These are phyloP conservation scores for Syzygium aromaticum DNA, from an alignment of 345 rosid species.

Conservation along the genomic window DNA sequence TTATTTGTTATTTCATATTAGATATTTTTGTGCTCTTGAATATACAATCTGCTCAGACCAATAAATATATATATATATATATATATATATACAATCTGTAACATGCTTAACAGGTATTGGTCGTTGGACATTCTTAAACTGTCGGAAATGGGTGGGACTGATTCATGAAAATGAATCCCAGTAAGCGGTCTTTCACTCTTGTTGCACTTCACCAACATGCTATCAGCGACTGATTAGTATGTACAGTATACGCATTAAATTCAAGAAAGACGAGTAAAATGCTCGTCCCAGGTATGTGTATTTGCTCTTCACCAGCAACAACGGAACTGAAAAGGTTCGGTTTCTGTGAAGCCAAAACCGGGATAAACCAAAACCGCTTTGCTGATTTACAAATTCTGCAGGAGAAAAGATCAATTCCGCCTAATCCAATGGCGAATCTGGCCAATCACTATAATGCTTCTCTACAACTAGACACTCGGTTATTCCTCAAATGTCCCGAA, in stretches of 20 bases:
- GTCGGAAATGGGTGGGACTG: fast-evolving
- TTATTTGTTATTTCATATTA: too few relatives aligned
- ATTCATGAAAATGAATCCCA: not conserved
- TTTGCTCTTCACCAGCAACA: not conserved
- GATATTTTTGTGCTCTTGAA: too few relatives aligned
- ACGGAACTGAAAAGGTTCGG: not conserved
- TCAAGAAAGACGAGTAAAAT: not conserved
- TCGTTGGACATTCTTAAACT: not conserved
- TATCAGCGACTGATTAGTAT: too few relatives aligned
- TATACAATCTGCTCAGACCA: too few relatives aligned
- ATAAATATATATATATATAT: too few relatives aligned
- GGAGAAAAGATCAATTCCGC: not conserved
- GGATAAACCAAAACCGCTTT: not conserved
- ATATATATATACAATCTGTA: too few relatives aligned
- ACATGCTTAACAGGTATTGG: too few relatives aligned
- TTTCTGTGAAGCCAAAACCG: not conserved
- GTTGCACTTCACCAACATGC: not conserved
- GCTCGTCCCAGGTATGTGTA: not conserved
- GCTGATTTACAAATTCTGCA: not conserved
- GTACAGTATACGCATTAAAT: not conserved
- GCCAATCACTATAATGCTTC: not conserved
- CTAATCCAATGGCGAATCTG: not conserved
- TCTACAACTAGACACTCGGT: not conserved
- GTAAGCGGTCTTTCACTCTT: not conserved
- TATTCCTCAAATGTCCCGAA: not conserved